Conservation (phyloP, 768 basidiomycete species). For the Rickenella mellea region DNA sequence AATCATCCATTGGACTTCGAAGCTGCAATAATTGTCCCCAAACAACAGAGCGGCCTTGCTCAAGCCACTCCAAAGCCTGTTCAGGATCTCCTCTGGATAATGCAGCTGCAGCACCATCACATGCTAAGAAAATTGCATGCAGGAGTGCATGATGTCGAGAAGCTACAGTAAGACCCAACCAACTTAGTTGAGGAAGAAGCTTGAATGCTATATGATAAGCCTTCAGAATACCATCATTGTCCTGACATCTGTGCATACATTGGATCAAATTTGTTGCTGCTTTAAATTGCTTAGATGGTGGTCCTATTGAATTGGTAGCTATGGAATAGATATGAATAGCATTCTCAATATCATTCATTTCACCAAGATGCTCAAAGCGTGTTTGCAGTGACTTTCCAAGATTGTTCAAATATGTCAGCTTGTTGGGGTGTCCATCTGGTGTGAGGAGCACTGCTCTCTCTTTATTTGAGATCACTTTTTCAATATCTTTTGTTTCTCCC, state of each 20-base stretch:
- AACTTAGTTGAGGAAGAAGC: too few species aligned
- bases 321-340: conserved; percentile 1
- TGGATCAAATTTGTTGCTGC: too few species aligned
- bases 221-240: too few species aligned
- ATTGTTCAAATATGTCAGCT: not conserved
- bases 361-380: conserved; percentile 6
- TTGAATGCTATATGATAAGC: too few species aligned
- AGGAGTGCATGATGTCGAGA: too few species aligned
- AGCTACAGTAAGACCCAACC: too few species aligned
- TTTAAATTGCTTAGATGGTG: too few species aligned
- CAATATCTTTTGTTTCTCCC: not conserved
- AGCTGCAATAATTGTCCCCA: conserved; percentile 11
- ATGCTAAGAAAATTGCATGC: too few species aligned
- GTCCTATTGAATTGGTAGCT: not conserved
- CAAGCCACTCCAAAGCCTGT: conserved; percentile 13
- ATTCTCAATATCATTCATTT: conserved; percentile 5
- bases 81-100: conserved; percentile 5
- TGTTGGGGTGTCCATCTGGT: conserved; percentile 1
- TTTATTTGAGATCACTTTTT: not conserved
- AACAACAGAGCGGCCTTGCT: conserved; percentile 12
- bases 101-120: too few species aligned
- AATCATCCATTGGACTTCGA: conserved; percentile 3
- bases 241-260: too few species aligned
- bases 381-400: conserved; percentile 7
- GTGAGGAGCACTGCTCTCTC: conserved; percentile 2